Percentiles rank a stretch among this genome's conserved stretches.
phyloP scores from a whole-genome alignment of 2,329 filamentous ascomycete species.

The Pestalotiopsis sp. region DNA sequence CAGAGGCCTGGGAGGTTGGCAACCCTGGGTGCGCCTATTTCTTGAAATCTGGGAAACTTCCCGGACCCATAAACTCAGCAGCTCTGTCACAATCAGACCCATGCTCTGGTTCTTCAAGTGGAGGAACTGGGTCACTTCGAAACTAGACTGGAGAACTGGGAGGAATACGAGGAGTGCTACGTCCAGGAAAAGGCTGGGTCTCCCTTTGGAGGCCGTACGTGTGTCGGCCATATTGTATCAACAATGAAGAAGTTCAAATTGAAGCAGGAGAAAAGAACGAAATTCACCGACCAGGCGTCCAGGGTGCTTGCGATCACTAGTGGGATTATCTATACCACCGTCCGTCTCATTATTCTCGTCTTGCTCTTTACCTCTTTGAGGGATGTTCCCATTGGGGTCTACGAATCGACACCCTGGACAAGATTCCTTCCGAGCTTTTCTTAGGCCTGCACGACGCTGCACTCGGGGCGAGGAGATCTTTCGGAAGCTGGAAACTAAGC shows the following conservation, averaged over 20 bases:
- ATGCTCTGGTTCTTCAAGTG: too few relatives aligned
- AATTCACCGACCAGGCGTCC: not conserved
- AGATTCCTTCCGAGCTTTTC: not conserved
- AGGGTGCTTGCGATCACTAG: not conserved
- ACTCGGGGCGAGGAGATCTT: too few relatives aligned
- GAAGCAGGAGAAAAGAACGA: rapidly evolving
- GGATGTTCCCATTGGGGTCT: not conserved
- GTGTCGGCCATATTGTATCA: not conserved
- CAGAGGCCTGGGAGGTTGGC: too few relatives aligned
- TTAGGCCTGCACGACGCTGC: not conserved
- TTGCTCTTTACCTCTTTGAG: not conserved
- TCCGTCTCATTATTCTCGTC: not conserved
- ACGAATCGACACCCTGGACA: not conserved
- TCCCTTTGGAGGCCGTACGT: not conserved
- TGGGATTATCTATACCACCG: not conserved
- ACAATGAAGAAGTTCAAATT: not conserved
- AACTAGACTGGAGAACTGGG: too few relatives aligned
- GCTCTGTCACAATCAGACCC: too few relatives aligned
- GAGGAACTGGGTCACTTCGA: too few relatives aligned
- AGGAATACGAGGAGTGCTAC: too few relatives aligned
- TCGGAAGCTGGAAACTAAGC: too few relatives aligned
- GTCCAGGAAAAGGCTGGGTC: too few relatives aligned
- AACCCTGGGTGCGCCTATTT: too few relatives aligned
- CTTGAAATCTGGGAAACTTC: too few relatives aligned
- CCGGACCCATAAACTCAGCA: too few relatives aligned